Base-by-base conservation (phyloP, 768 basidiomycete species). In the Leccinum subtestaceum region DNA sequence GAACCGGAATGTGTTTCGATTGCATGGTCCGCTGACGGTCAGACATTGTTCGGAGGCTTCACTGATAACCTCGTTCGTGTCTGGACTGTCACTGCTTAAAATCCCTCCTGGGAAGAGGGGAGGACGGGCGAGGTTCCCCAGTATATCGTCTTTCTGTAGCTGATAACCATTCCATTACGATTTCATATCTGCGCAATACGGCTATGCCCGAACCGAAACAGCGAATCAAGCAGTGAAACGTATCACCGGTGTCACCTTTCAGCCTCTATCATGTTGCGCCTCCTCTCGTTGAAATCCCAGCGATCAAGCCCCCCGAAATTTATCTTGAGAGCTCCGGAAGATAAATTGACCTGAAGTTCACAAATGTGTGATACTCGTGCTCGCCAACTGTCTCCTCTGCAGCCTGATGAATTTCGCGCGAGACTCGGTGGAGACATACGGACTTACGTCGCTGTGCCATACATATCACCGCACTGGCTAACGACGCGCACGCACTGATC, bases 1-100 rank as follows among this genome's bases (percentile, higher is more conserved):
- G 85, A 92, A 66, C 91, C 93, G 38, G 93, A 97, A 77, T 95
- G 93, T 75, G 89, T 95, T 48, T 98, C 95, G 53, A 91, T 98
- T 67, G 92, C 97, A 61, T 99, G 97, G 97, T 97, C 95, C 56
- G 88, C 96, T 50, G 95, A 97, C 75, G 97, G 97, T 58, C 94
- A 97, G 80, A 95, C 93, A 54, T 83, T 99, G 61, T 98, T 95
- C 75, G 94, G 91, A 76, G 96, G 96, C 60, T 96, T 94, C 85
- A 93, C 93, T 55, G 95, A 98, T 78, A 89, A 96, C 80, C 82
- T 85, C 65, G 87, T 97, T 74, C 90, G 93, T 65, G 91, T 94
- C 74, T 95, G 91, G 93, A 88, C 86, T 69, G 93, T 95, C 65
- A 83, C 81, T 58, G 71, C 78, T 70, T 81, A 75, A 72, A 72